Base-by-base conservation (phyloP, 768 basidiomycete species). In the Termitomyces sp. region DNA sequence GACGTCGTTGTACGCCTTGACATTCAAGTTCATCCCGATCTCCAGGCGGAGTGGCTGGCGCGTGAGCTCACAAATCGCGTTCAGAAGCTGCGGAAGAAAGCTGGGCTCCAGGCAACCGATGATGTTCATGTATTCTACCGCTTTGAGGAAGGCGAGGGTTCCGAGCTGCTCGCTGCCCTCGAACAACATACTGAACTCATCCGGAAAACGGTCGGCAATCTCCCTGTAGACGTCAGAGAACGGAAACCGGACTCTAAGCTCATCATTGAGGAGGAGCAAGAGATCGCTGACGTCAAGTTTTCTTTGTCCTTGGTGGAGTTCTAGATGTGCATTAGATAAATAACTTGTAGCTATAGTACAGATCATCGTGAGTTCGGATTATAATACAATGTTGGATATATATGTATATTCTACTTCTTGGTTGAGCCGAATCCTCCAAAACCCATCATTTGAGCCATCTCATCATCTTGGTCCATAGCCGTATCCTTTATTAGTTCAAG, bases 1-100 rank as follows among this genome's bases (percentile, higher is more conserved):
- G 95, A 98, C 65, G 95, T 98, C 54, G 95, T 97, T 51, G 83
- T 98, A 61, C 82, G 96, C 50, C 85, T 99, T 43, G 97, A 99
- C 73, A 85, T 93, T 56, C 86, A 89, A 70, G 82, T 89, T 49
- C 91, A 97, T 67, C 82, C 89, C 0, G 93, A 98, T 62, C 82
- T 98, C 47, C 85, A 88, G 71, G 79, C 85, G 53, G 91, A 98
- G 77, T 95, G 93, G 79, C 79, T 95, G 28, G 88, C 92, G 49
- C 84, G 97, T 48, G 93, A 96, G 72, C 73, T 98, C 63, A 89
- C 90, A 63, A 96, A 95, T 64, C 88, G 95, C 56, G 88, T 98
- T 46, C 97, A 99, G 77, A 93, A 92, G 70, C 77, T 98, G 61
- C 82, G 97, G 66, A 99, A 99, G 78, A 93, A 95, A 73, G 95